Percentiles rank a stretch among this genome's conserved stretches.
Evolutionary conservation across 345 rosid species (phyloP).

Genomic region (Arabis hirsuta): DNA sequence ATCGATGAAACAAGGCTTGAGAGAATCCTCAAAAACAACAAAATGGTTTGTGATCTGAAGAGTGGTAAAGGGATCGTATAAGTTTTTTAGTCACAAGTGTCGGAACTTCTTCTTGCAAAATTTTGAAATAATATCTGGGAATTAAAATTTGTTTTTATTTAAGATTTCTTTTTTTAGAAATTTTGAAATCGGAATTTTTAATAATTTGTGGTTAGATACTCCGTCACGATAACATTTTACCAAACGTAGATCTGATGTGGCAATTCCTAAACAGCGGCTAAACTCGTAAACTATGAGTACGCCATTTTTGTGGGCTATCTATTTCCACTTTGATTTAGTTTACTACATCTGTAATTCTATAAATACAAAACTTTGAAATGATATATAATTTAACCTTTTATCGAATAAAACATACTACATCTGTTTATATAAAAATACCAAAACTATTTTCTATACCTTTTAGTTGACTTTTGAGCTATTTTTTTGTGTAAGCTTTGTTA

Average conservation of each 20-base stretch:
- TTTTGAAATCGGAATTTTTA: no score
- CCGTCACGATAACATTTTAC: slow-evolving; percentile 12
- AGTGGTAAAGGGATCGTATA: slow-evolving; percentile 18
- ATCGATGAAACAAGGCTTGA: neutral
- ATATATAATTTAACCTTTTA: no score
- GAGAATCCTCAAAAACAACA: slow-evolving; percentile 36
- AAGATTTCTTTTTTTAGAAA: neutral
- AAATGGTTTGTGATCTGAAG: slow-evolving; percentile 31
- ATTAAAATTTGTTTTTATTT: neutral
- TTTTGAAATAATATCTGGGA: slow-evolving; percentile 21
- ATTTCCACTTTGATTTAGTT: no score
- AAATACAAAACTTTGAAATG: no score
- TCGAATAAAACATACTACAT: no score
- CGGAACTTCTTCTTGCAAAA: slow-evolving; percentile 22
- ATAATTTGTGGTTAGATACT: slow-evolving; percentile 18
- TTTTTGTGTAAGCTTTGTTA: no score
- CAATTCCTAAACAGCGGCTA: no score
- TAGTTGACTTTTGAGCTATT: no score
- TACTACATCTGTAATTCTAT: no score
- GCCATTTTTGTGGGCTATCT: neutral
- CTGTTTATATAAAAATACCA: no score
- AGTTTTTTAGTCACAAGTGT: slow-evolving; percentile 33
- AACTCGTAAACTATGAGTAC: neutral
- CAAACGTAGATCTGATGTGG: slow-evolving; percentile 18
- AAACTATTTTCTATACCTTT: no score